Evolutionary conservation across 768 basidiomycete species (phyloP).

Genomic region (Kwoniella heveanensis): DNA sequence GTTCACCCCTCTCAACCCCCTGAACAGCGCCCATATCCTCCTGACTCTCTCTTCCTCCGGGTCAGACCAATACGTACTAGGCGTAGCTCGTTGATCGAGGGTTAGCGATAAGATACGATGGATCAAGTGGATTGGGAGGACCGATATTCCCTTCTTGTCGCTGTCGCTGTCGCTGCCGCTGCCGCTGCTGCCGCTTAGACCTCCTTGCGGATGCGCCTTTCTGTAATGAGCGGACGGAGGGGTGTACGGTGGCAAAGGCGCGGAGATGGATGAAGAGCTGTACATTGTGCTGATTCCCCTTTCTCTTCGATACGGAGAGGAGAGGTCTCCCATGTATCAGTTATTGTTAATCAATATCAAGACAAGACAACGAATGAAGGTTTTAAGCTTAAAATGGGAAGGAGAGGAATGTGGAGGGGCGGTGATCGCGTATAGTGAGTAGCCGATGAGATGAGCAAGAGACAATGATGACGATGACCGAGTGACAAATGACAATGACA

Average conservation of each 20-base stretch:
- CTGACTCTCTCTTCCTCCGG: conserved; percentile 37
- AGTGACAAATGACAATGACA: too few relatives aligned
- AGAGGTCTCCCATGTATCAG: too few relatives aligned
- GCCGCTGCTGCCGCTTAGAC: too few relatives aligned
- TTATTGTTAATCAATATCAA: too few relatives aligned
- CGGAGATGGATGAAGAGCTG: conserved; percentile 5
- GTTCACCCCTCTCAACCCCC: conserved; percentile 36
- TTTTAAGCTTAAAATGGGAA: background rate
- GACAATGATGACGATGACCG: background rate
- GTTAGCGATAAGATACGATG: conserved; percentile 37
- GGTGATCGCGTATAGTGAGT: conserved; percentile 4
- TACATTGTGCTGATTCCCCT: background rate
- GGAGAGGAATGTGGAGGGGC: background rate
- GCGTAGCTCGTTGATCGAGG: conserved; percentile 37
- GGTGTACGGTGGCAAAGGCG: conserved; percentile 29
- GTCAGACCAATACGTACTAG: conserved; percentile 31
- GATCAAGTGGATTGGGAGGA: conserved; percentile 34
- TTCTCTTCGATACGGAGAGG: background rate
- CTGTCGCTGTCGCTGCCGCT: too few relatives aligned
- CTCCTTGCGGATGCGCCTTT: background rate
- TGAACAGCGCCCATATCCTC: conserved; percentile 41
- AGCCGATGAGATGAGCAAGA: background rate
- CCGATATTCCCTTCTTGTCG: conserved; percentile 22
- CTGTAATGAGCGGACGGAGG: background rate
- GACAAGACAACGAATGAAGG: too few relatives aligned